phyloP scores from a whole-genome alignment of 805 yeast species.

The Candida easanensis region DNA sequence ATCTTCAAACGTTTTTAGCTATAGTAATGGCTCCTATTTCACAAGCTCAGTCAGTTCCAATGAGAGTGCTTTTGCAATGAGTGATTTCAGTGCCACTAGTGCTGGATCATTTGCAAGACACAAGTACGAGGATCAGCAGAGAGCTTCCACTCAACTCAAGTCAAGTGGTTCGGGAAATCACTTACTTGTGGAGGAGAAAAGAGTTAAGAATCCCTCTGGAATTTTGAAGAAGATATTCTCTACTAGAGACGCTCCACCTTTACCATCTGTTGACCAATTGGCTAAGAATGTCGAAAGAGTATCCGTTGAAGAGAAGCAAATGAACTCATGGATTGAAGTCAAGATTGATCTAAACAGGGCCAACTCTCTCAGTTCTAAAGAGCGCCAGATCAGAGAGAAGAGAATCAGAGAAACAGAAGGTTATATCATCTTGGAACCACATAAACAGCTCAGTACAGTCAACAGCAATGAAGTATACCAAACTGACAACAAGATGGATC shows the following conservation, averaged over 20 bases:
- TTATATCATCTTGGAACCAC: slow-evolving; percentile 62
- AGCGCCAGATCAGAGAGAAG: slow-evolving; percentile 67
- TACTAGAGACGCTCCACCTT: slow-evolving; percentile 28
- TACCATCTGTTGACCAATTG: slow-evolving; percentile 23
- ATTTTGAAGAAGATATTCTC: slow-evolving; percentile 17
- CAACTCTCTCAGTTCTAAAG: slow-evolving; percentile 62
- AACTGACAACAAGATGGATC: slow-evolving; percentile 28
- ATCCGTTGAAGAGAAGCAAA: slow-evolving; percentile 37
- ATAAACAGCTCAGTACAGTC: slow-evolving; percentile 40
- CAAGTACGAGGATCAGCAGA: slow-evolving; percentile 43
- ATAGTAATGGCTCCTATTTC: slow-evolving; percentile 44
- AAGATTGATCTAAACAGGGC: slow-evolving; percentile 68
- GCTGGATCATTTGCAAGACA: slow-evolving; percentile 85
- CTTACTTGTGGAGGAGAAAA: slow-evolving; percentile 25
- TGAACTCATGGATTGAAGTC: slow-evolving; percentile 49
- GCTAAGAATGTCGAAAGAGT: slow-evolving; percentile 16
- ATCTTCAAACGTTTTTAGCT: slow-evolving; percentile 27
- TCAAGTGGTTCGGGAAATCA: slow-evolving; percentile 28
- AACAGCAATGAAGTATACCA: slow-evolving; percentile 46
- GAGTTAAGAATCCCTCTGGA: slow-evolving; percentile 19
- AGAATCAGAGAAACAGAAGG: slow-evolving; percentile 59
- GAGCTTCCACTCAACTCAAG: slow-evolving; percentile 15
- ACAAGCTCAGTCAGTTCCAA: slow-evolving; percentile 45
- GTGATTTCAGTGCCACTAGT: slow-evolving; percentile 82
- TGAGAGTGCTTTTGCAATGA: slow-evolving; percentile 41